Evolutionary conservation across 306 rosid species (phyloP).

Genomic region (Lagenaria siceraria): DNA sequence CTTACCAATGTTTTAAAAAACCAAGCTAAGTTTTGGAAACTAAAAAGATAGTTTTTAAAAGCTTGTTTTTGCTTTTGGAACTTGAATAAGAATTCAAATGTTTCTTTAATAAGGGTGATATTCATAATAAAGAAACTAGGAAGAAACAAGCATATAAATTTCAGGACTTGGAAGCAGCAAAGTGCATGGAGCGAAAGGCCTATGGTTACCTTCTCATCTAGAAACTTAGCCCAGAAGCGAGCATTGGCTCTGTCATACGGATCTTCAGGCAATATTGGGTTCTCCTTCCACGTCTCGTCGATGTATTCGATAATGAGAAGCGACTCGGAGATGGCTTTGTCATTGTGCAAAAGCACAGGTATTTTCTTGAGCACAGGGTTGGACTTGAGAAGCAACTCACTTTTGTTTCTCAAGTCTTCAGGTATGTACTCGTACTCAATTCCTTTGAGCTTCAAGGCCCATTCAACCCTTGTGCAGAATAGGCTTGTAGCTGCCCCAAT

Average conservation of each 20-base stretch:
- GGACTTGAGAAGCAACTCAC: constrained; percentile 29
- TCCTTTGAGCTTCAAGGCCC: constrained; percentile 35
- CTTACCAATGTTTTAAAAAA: too few species aligned
- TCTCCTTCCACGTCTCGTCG: constrained; percentile 34
- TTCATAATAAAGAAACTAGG: too few species aligned
- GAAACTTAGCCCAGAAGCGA: constrained; percentile 10
- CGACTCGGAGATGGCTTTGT: constrained; percentile 28
- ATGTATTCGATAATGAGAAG: constrained; percentile 46
- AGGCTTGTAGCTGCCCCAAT: constrained; percentile 10
- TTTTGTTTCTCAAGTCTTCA: constrained; percentile 35
- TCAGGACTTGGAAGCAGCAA: not conserved
- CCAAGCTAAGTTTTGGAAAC: too few species aligned
- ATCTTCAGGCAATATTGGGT: constrained; percentile 17
- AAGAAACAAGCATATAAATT: not conserved
- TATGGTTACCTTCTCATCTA: constrained; percentile 19
- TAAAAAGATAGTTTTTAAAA: too few species aligned
- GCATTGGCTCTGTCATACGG: constrained; percentile 6
- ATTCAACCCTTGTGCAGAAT: constrained; percentile 23
- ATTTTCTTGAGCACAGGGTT: constrained; percentile 46
- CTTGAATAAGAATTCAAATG: too few species aligned
- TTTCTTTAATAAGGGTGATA: too few species aligned
- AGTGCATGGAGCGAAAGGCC: not conserved
- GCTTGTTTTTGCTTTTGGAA: too few species aligned
- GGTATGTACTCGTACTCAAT: constrained; percentile 21
- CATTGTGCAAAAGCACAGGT: constrained; percentile 46